Evolutionary conservation across 169 alveolate species (phyloP), one percentile per base, ranked within the genome.

Genomic region (Eimeria maxima): DNA sequence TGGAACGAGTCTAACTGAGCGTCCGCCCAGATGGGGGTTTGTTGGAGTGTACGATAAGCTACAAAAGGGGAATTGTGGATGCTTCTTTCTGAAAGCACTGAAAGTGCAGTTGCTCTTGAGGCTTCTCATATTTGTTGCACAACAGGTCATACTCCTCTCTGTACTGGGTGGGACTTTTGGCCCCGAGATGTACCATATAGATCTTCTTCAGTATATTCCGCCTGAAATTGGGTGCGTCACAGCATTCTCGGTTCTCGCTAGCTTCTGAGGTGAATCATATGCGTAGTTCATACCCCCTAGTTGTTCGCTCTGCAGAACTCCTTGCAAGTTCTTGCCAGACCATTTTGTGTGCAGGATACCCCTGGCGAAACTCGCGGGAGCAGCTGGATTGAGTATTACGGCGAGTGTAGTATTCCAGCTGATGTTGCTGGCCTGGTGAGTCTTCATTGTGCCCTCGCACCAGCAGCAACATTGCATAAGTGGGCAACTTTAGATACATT

Each of bases 391-490:
- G 27, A 33, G 45, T 60, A 63, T 63, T 22, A 86, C 93, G 38
- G 63, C 80, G 27, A 86, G 93, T 33, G 78, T 86, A 2, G 18
- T 86, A 45, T 63, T 86, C 60, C 93, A 86, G 78, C 47, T 50
- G 74, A 38, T 86, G 93, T 22, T 86, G 93, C 18, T 86, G 42
- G 67, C 13, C 38, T 86, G 93, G 93, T 86, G 67, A 38, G 93
- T 20, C 33, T 57, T 20, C 78, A 29, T 38, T 4, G 42, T 60
- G 57, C 11, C 57, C 44, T 57, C 24, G 10, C 18, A 45, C 50
- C 24, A 33, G 38, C 1, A 45, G 50, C 74, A 50, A 53, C 47
- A 55, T 29, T 53, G 71, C 73, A 33, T 7, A 29, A 45, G 14
- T 2, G 50, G 24, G 73, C 50, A 81, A 53, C 50, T 81, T 7